These are phyloP conservation scores for Lupinus albus DNA, from an alignment of 306 rosid species.

Conservation along the genomic window DNA sequence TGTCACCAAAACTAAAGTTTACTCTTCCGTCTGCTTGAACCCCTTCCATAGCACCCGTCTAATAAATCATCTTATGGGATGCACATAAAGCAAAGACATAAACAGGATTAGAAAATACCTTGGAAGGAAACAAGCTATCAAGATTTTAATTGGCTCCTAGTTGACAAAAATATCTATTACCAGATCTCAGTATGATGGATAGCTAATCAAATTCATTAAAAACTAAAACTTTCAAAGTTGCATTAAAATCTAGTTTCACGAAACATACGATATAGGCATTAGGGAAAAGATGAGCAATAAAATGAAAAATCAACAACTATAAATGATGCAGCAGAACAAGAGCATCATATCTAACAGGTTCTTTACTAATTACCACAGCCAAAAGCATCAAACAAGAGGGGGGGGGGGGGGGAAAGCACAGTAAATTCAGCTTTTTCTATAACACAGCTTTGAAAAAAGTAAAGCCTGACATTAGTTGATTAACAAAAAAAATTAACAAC, in stretches of 20 bases:
- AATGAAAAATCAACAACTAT: neutral
- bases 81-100: slow-evolving; percentile 25
- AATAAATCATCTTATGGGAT: neutral
- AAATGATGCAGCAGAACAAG: slow-evolving; percentile 11
- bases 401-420: neutral
- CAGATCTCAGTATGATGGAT: neutral
- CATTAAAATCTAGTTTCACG: neutral
- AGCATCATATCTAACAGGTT: neutral
- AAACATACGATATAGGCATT: neutral
- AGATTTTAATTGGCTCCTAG: neutral
- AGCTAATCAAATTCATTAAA: neutral
- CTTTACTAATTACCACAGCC: neutral
- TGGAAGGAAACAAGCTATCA: neutral
- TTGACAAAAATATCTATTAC: neutral
- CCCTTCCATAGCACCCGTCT: slow-evolving; percentile 33
- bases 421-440: neutral
- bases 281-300: neutral
- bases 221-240: neutral
- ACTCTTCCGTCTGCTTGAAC: slow-evolving; percentile 5
- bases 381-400: neutral
- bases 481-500: neutral
- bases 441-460: neutral
- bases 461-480: neutral
- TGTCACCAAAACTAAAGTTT: neutral
- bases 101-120: neutral